These are phyloP conservation scores for Pelargonium citronellum DNA, from an alignment of 441 rosid species.

Conservation along the genomic window DNA sequence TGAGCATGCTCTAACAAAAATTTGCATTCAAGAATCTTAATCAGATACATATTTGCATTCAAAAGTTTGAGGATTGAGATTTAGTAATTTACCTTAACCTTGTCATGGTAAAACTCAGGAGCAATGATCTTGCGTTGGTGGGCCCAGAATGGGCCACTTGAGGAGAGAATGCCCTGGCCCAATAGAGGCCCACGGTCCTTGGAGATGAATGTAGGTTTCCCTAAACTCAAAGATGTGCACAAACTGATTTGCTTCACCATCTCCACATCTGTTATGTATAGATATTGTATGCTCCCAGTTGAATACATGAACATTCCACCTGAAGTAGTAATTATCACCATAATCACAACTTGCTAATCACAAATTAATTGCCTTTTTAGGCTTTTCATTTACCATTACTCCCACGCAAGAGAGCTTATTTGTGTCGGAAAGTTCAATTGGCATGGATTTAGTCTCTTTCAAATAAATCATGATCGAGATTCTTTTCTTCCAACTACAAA, in stretches of 20 bases:
- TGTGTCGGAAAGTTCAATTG: no score
- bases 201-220: slow-evolving; percentile 42
- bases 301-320: no score
- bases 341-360: no score
- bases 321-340: no score
- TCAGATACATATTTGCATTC: no score
- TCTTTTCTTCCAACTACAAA: slow-evolving; percentile 33
- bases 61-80: no score
- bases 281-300: slow-evolving; percentile 10
- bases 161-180: slow-evolving; percentile 39
- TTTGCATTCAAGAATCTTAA: background rate
- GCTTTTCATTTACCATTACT: no score
- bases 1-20: slow-evolving; percentile 34
- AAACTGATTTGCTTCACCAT: slow-evolving; percentile 38
- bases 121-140: slow-evolving; percentile 47
- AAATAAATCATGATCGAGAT: no score
- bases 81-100: slow-evolving; percentile 36
- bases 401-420: no score
- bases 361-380: no score
- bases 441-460: no score
- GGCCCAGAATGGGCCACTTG: slow-evolving; percentile 41
- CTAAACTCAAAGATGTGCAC: slow-evolving; percentile 29
- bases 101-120: slow-evolving; percentile 39
- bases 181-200: slow-evolving; percentile 39
- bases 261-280: slow-evolving; percentile 31